A percentile compares a stretch with the other conserved stretches of the same genome.
Conservation (phyloP, 495 filamentous ascomycete species). For the Neurospora discreta region DNA sequence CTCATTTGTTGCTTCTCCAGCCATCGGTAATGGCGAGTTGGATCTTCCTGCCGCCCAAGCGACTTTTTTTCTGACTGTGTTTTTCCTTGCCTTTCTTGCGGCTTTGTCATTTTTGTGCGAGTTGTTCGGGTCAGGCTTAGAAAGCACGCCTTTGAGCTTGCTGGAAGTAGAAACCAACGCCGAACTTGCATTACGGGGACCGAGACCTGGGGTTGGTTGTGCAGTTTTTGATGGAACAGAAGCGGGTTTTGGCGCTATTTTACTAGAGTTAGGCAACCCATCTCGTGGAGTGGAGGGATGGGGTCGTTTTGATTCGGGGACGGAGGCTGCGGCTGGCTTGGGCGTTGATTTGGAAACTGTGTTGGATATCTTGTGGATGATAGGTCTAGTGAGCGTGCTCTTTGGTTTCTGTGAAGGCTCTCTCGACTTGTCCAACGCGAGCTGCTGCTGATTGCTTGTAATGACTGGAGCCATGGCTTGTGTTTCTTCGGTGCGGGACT, state of each 20-base stretch:
- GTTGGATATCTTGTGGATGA: not conserved
- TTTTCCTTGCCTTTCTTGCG: not conserved
- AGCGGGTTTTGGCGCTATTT: not conserved
- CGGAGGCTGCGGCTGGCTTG: not conserved
- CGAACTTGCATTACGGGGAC: not conserved
- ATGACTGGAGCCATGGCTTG: not conserved
- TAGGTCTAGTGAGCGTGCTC: not conserved
- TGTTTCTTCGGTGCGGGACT: not conserved
- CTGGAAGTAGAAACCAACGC: not conserved
- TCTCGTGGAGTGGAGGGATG: not conserved
- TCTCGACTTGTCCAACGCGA: not conserved
- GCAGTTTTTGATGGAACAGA: not conserved
- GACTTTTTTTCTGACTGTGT: rapidly evolving
- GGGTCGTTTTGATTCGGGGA: not conserved
- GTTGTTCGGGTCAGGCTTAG: not conserved
- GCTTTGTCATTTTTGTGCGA: rapidly evolving
- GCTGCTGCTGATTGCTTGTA: not conserved
- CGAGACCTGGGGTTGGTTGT: not conserved
- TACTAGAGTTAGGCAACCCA: not conserved
- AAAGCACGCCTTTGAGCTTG: not conserved
- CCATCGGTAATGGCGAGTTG: not conserved
- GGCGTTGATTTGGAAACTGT: not conserved
- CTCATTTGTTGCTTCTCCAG: too few relatives aligned
- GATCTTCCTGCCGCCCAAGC: not conserved
- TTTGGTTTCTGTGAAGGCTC: not conserved